These are phyloP conservation scores for Jacaranda copaia DNA, from an alignment of 257 asterid genomes.

Conservation along the genomic window DNA sequence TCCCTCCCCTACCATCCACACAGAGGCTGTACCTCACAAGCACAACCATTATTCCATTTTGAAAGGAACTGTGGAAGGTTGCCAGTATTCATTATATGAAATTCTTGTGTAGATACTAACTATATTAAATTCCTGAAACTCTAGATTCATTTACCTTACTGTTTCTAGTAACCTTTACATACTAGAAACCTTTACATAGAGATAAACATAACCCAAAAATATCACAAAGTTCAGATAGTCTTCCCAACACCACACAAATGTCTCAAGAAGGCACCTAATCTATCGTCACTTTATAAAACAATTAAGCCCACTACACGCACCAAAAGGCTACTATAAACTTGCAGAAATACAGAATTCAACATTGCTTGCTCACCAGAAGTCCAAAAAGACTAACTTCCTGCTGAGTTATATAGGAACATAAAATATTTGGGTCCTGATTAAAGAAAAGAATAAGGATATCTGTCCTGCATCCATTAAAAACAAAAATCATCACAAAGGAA, in stretches of 20 bases:
- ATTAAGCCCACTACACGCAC: constrained; percentile 7
- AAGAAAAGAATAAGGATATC: constrained; percentile 86
- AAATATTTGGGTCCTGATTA: constrained; percentile 80
- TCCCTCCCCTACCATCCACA: too few species aligned
- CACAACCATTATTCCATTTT: too few species aligned
- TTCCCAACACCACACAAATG: background rate
- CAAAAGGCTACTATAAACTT: constrained; percentile 22
- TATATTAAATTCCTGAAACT: too few species aligned
- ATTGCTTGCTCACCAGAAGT: constrained; percentile 68
- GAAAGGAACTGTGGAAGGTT: too few species aligned
- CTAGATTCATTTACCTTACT: too few species aligned
- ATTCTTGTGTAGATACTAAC: too few species aligned
- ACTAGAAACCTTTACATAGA: too few species aligned
- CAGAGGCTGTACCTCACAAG: too few species aligned
- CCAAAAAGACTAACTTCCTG: constrained; percentile 86
- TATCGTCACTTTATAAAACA: constrained; percentile 11
- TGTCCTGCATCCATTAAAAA: constrained; percentile 82
- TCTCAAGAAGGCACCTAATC: constrained; percentile 14
- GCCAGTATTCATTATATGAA: too few species aligned
- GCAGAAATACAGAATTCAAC: constrained; percentile 19
- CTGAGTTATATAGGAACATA: constrained; percentile 76
- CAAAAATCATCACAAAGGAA: constrained; percentile 37
- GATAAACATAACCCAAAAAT: too few species aligned
- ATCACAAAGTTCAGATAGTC: background rate
- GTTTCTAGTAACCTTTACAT: too few species aligned